Evolutionary conservation across 225 moss, liverwort and hornwort species (phyloP).

Genomic region (Physcomitrium patens): DNA sequence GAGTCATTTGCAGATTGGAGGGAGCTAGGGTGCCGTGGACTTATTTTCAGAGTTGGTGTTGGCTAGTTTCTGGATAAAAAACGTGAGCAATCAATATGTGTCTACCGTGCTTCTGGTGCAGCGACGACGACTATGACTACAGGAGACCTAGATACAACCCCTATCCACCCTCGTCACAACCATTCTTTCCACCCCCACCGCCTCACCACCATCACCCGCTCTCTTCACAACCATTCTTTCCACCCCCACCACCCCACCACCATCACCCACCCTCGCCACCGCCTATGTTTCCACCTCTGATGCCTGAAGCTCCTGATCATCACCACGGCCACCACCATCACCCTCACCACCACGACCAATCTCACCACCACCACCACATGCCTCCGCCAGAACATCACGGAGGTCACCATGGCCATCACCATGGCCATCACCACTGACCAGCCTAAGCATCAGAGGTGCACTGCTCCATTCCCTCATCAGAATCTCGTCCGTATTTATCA

Average conservation of each 20-base stretch:
- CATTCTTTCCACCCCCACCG: slow-evolving; percentile 41
- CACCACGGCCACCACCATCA: slow-evolving; percentile 19
- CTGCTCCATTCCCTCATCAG: slow-evolving; percentile 8
- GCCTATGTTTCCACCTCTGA: slow-evolving; percentile 3
- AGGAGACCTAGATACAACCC: slow-evolving; percentile 36
- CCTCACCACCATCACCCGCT: slow-evolving; percentile 37
- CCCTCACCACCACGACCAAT: slow-evolving; percentile 25
- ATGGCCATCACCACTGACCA: slow-evolving; percentile 38
- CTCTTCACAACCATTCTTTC: slow-evolving; percentile 23
- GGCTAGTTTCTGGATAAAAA: not conserved
- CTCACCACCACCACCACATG: slow-evolving; percentile 41
- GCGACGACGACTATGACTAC: slow-evolving; percentile 26
- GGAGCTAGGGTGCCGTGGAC: slow-evolving; percentile 13
- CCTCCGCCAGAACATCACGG: slow-evolving; percentile 45
- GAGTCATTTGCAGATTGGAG: slow-evolving; percentile 29
- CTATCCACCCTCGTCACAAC: slow-evolving; percentile 28
- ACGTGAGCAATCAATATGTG: slow-evolving; percentile 43
- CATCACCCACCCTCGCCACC: slow-evolving; percentile 25
- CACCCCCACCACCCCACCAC: slow-evolving; percentile 28
- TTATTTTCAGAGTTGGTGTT: not conserved
- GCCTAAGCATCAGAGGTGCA: not conserved
- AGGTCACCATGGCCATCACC: slow-evolving; percentile 45
- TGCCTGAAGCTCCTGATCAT: slow-evolving; percentile 20
- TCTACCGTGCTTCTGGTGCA: slow-evolving; percentile 47
- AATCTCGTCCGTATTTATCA: not conserved